Percentiles rank a stretch among this genome's conserved stretches.
phyloP scores from a whole-genome alignment of 2,329 filamentous ascomycete species.

The Calonectria montana region DNA sequence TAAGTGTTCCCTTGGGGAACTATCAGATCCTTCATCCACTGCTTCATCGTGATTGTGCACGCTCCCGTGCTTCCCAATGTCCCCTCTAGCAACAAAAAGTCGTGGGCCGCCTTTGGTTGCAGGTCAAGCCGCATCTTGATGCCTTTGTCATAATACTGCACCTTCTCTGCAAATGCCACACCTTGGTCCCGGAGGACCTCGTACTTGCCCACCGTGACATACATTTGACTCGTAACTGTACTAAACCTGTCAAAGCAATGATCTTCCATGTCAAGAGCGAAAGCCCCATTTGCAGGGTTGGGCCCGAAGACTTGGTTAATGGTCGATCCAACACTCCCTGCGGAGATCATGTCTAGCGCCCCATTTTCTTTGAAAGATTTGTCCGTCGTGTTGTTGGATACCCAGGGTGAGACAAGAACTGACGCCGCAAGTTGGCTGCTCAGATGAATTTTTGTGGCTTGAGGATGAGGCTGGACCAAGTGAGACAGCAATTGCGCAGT shows the following conservation, averaged over 20 bases:
- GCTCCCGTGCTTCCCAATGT: background rate
- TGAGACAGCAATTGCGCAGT: conserved; percentile 45
- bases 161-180: conserved; percentile 6
- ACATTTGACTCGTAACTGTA: background rate
- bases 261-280: background rate
- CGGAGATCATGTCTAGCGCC: conserved; percentile 24
- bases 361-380: conserved; percentile 18
- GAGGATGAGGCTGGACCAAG: conserved; percentile 42
- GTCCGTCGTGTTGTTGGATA: conserved; percentile 17
- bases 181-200: conserved; percentile 26
- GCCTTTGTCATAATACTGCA: conserved; percentile 7
- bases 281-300: background rate
- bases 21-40: background rate
- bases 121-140: background rate
- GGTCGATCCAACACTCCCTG: background rate
- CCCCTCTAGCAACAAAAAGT: background rate
- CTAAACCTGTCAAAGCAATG: background rate
- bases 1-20: background rate
- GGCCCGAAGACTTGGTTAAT: conserved; percentile 3
- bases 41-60: background rate
- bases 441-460: conserved; percentile 29
- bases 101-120: background rate
- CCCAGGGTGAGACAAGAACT: conserved; percentile 46
- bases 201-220: conserved; percentile 23
- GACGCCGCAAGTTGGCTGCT: conserved; percentile 39